These are phyloP conservation scores for Hyaloraphidium curvatum DNA, from an alignment of 192 early-diverging fungal species.

Conservation along the genomic window DNA sequence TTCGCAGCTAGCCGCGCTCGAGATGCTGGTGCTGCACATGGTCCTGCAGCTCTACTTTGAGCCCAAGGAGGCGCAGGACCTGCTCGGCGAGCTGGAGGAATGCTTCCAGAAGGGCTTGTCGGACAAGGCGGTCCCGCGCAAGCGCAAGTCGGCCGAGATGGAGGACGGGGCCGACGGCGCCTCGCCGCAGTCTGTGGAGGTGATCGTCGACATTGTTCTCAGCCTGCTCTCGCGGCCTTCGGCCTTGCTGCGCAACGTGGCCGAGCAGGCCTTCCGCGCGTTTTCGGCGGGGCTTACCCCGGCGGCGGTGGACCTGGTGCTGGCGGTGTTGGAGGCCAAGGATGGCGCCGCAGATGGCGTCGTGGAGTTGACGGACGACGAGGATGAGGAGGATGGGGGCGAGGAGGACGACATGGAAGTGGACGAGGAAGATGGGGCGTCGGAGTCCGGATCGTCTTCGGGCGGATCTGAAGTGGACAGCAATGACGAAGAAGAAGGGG, in stretches of 20 bases:
- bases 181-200: constrained; percentile 51
- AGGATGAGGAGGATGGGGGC: constrained; percentile 10
- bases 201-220: constrained; percentile 80
- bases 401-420: constrained; percentile 14
- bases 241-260: constrained; percentile 44
- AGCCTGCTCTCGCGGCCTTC: constrained; percentile 73
- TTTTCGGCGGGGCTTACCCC: constrained; percentile 59
- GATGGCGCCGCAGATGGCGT: constrained; percentile 31
- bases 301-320: constrained; percentile 51
- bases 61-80: constrained; percentile 36
- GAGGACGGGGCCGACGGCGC: not conserved
- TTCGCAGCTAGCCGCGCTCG: constrained; percentile 32
- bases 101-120: constrained; percentile 51
- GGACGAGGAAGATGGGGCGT: constrained; percentile 24
- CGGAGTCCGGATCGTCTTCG: constrained; percentile 21
- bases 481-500: constrained; percentile 28
- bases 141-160: constrained; percentile 10
- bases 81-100: constrained; percentile 48
- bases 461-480: constrained; percentile 25
- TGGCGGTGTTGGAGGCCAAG: constrained; percentile 30
- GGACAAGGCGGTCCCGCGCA: constrained; percentile 12
- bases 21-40: constrained; percentile 47
- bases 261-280: constrained; percentile 65
- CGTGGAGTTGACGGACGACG: not conserved
- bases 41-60: constrained; percentile 41